These are phyloP conservation scores for Daldinia grandis DNA, from an alignment of 495 filamentous ascomycete species.

Conservation along the genomic window DNA sequence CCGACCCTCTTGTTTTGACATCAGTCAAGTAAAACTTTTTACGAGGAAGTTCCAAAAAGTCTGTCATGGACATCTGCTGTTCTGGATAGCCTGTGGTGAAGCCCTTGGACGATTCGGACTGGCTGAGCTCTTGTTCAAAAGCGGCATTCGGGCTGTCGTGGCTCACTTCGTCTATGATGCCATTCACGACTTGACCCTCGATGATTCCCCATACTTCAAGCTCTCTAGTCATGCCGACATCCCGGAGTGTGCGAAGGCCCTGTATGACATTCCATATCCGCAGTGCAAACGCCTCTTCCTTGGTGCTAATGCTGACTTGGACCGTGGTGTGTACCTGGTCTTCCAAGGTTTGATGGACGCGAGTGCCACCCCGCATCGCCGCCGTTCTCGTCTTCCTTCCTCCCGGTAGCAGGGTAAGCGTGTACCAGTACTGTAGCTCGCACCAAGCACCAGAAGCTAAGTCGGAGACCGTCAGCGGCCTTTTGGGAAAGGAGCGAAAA, in stretches of 20 bases:
- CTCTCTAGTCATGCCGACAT: constrained; percentile 85
- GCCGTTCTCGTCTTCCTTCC: constrained; percentile 77
- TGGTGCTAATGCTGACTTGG: constrained; percentile 71
- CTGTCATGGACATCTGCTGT: constrained; percentile 41
- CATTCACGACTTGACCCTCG: constrained; percentile 84
- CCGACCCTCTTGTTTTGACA: constrained; percentile 79
- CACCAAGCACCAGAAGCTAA: constrained; percentile 92
- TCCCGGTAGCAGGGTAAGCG: constrained; percentile 69
- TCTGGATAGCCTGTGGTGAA: constrained; percentile 18
- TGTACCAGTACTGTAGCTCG: constrained; percentile 92
- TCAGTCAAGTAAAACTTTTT: constrained; percentile 81
- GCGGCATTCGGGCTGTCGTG: constrained; percentile 77
- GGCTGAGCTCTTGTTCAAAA: constrained; percentile 64
- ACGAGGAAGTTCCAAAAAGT: constrained; percentile 67
- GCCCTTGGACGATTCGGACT: constrained; percentile 41
- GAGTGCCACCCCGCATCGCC: constrained; percentile 83
- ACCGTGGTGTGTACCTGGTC: constrained; percentile 83
- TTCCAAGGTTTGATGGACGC: constrained; percentile 83
- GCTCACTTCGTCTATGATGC: constrained; percentile 87
- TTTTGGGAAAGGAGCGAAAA: constrained; percentile 79
- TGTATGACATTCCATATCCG: constrained; percentile 93
- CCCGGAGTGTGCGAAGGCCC: constrained; percentile 77
- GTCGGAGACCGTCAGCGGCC: constrained; percentile 89
- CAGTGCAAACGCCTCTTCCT: constrained; percentile 84
- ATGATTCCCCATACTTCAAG: constrained; percentile 91